A percentile compares a stretch with the other conserved stretches of the same genome.
These are phyloP conservation scores for Sergeia podlipaevii DNA, from an alignment of 208 protist species.

Conservation along the genomic window DNA sequence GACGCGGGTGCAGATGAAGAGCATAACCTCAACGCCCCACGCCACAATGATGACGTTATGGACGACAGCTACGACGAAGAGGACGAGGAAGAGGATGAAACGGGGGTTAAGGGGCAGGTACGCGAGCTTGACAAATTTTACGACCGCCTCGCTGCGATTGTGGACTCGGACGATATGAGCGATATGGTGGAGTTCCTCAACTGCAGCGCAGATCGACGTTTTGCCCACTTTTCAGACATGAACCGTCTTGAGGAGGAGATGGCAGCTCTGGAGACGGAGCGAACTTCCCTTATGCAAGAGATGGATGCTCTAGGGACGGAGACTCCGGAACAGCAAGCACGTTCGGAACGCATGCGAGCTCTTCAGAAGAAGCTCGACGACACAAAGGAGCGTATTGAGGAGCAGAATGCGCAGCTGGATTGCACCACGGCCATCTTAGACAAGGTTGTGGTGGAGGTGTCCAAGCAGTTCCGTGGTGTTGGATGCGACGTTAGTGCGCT, in stretches of 20 bases:
- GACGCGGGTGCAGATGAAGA: too few relatives aligned
- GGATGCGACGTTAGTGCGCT: conserved; percentile 35
- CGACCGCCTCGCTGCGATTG: conserved; percentile 36
- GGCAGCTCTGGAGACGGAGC: conserved; percentile 19
- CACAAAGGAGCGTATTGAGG: conserved; percentile 21
- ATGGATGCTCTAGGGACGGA: conserved; percentile 2
- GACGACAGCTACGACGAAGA: neutral
- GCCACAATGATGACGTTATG: neutral
- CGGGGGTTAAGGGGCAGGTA: conserved; percentile 11
- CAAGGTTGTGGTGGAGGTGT: conserved; percentile 25
- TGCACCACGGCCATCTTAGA: conserved; percentile 10
- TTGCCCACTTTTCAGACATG: conserved; percentile 48
- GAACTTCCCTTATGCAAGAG: conserved; percentile 15
- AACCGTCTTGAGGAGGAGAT: conserved; percentile 45
- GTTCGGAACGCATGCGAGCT: conserved; percentile 5
- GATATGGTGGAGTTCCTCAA: conserved; percentile 59
- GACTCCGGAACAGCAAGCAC: conserved; percentile 1
- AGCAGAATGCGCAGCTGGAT: conserved; percentile 26
- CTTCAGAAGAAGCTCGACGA: conserved; percentile 16
- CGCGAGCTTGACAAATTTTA: conserved; percentile 45
- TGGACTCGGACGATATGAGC: conserved; percentile 33
- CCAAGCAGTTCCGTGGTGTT: conserved; percentile 35
- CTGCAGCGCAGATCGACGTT: conserved; percentile 35
- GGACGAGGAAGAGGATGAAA: neutral
- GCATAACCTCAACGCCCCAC: too few relatives aligned